These are phyloP conservation scores for Aurantiochytrium sp. DNA, from an alignment of 108 stramenopile species.

Conservation along the genomic window DNA sequence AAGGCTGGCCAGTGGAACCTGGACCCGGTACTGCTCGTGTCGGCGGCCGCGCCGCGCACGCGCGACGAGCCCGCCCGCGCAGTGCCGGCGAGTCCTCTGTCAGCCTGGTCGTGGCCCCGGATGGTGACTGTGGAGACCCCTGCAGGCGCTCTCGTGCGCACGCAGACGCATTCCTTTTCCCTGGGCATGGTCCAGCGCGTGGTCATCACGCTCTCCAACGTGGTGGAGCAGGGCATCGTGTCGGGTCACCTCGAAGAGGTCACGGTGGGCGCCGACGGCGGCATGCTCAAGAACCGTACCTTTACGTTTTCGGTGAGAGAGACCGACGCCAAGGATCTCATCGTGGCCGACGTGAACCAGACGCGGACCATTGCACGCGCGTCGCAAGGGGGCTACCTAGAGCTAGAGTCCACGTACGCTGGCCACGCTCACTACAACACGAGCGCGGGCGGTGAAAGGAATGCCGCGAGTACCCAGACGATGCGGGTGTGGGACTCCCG, in stretches of 20 bases:
- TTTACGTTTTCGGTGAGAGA: background rate
- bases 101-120: background rate
- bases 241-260: background rate
- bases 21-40: background rate
- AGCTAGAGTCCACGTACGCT: background rate
- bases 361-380: background rate
- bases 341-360: background rate
- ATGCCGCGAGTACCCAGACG: background rate
- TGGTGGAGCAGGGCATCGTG: background rate
- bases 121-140: no score
- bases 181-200: no score
- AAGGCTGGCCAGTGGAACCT: background rate
- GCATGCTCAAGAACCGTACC: background rate
- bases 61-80: background rate
- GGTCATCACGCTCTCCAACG: background rate
- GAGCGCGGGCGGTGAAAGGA: background rate
- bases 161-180: no score
- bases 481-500: background rate
- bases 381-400: background rate
- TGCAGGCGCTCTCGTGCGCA: no score
- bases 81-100: background rate
- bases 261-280: background rate
- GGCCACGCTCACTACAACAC: background rate
- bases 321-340: background rate
- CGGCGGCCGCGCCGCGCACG: background rate